Evolutionary conservation across 176 grass and related monocot species (phyloP), one percentile per base, ranked within the genome.

Genomic region (Urochloa ruziziensis): DNA sequence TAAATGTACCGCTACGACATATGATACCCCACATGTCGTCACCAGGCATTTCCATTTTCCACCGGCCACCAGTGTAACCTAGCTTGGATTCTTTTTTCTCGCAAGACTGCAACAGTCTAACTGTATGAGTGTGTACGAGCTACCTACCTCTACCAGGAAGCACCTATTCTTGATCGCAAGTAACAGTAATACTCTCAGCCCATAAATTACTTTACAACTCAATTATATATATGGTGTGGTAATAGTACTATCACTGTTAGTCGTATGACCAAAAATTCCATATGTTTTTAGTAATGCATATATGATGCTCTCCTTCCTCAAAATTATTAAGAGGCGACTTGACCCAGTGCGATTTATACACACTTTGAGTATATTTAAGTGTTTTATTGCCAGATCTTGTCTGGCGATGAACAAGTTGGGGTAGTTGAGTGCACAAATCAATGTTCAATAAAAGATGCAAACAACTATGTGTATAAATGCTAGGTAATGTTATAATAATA

Each of bases 371-470:
- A 17, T 62, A 62, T 62, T 30, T 2, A 62, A 62, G 28, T 63
- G 29, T 17, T 63, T 33, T 63, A 63, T 63, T 30, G 59, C 59
- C 28, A 7, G 29, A 63, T 63, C 28, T 30, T 62, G 59, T 62
- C 59, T 62, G 25, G 5, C 30, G 27, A 62, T 62, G 59, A 62
- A 30, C 59, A 62, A 30, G 59, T 5, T 58, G n/a, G 59, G 54
- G 59, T 62, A 63, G 61, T 68, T 68, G 65, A 42, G 65, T 42
- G 35, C 65, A 68, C 65, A 68, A n/a, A 24, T n/a, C 65, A 68
- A 68, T 24, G 36, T 13, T 24, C 36, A 68, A 24, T 40, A 40
- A 68, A 63, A 68, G 35, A 68, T 40, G 65, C 35, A 68, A 68
- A 32, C 60, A 32, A 30, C 61, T 63, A 18, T 19, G 36, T 68